Evolutionary conservation across 129 eudicot species (phyloP).

Genomic region (Flaveria brownii): DNA sequence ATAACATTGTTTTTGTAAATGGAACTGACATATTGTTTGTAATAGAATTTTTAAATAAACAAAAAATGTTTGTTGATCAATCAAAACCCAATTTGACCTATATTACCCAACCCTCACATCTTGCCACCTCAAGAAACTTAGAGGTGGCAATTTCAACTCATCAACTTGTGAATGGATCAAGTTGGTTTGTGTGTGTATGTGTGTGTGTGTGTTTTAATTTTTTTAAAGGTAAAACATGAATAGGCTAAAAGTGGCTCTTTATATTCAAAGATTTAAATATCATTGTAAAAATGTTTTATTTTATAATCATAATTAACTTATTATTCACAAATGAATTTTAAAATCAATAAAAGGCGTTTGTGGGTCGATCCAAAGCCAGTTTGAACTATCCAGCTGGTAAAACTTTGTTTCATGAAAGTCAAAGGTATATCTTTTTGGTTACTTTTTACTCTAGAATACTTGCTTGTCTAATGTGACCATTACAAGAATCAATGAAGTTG

Average conservation of each 20-base stretch:
- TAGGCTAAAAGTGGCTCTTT: too few relatives aligned
- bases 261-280: not conserved
- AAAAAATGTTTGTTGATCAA: not conserved
- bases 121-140: not conserved
- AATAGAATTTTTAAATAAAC: not conserved
- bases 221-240: not conserved
- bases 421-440: not conserved
- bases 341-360: not conserved
- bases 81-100: not conserved
- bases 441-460: not conserved
- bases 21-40: not conserved
- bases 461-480: not conserved
- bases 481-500: not conserved
- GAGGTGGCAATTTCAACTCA: not conserved
- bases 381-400: not conserved
- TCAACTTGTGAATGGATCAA: not conserved
- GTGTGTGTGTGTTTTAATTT: too few relatives aligned
- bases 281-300: not conserved
- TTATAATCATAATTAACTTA: not conserved
- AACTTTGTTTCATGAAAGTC: not conserved
- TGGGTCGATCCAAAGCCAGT: not conserved
- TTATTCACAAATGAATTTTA: not conserved
- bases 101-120: not conserved
- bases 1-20: not conserved
- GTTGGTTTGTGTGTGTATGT: not conserved